Percentiles rank a stretch among this genome's conserved stretches.
phyloP scores from a whole-genome alignment of 257 asterid species.

The Leonotis leonurus region DNA sequence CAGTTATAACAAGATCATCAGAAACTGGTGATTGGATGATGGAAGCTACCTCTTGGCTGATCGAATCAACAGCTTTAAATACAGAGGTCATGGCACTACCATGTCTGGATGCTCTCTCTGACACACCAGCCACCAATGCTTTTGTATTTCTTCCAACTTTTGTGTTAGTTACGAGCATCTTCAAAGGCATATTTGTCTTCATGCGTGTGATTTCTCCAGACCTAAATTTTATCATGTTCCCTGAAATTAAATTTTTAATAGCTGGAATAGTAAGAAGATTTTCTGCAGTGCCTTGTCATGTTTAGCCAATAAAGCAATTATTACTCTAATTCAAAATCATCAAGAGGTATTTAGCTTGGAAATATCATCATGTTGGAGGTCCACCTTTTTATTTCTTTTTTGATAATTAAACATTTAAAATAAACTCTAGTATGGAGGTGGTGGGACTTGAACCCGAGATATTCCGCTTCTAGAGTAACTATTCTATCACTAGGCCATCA shows the following conservation, averaged over 20 bases:
- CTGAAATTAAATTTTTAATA: constrained; percentile 35
- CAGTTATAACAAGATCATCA: constrained; percentile 83
- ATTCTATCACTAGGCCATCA: too few species aligned
- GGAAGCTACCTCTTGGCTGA: constrained; percentile 73
- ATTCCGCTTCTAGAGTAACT: too few species aligned
- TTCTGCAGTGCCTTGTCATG: not conserved
- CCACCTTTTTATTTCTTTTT: too few species aligned
- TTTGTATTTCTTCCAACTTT: constrained; percentile 90
- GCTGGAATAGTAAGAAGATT: constrained; percentile 5
- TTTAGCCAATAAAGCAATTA: not conserved
- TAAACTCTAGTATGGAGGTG: too few species aligned
- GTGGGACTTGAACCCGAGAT: too few species aligned
- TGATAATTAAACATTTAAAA: too few species aligned
- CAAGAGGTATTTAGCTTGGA: not conserved
- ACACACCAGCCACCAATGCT: constrained; percentile 73
- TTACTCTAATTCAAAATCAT: not conserved
- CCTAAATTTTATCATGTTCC: constrained; percentile 83
- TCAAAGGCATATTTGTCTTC: constrained; percentile 86
- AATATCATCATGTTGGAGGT: not conserved
- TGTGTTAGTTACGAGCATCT: constrained; percentile 91
- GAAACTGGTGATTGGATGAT: constrained; percentile 76
- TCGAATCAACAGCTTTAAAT: constrained; percentile 76
- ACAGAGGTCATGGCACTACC: constrained; percentile 75
- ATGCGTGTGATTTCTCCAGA: constrained; percentile 77
- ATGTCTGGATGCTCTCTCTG: constrained; percentile 73